A percentile compares a stretch with the other conserved stretches of the same genome.
Evolutionary conservation across 768 basidiomycete species (phyloP).

Genomic region (Suillus bovinus): DNA sequence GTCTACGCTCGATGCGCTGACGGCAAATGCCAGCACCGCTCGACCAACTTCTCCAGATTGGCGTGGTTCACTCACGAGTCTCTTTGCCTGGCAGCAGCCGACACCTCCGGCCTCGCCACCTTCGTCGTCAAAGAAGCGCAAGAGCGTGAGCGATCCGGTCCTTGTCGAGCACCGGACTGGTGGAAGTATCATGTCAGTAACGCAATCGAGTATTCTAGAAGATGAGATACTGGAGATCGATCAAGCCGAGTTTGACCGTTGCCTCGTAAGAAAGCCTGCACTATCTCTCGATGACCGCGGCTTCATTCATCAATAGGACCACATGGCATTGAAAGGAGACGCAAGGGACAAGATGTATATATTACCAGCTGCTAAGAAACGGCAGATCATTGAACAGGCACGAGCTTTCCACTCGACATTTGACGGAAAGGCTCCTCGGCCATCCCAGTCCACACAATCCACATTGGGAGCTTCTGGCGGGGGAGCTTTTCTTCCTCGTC

Average conservation of each 20-base stretch:
- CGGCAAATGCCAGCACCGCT: conserved; percentile 18
- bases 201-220: conserved; percentile 23
- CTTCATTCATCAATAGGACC: conserved; percentile 49
- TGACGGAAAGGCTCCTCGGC: conserved; percentile 31
- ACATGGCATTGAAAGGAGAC: conserved; percentile 71
- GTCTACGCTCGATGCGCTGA: conserved; percentile 27
- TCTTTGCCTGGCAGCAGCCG: conserved; percentile 64
- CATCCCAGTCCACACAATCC: conserved; percentile 39
- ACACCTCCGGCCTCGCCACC: conserved; percentile 41
- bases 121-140: conserved; percentile 42
- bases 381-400: conserved; percentile 62
- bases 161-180: conserved; percentile 50
- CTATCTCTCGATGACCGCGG: neutral
- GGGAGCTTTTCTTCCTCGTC: conserved; percentile 56
- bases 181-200: conserved; percentile 21
- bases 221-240: conserved; percentile 37
- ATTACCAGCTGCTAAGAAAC: conserved; percentile 63
- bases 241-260: conserved; percentile 56
- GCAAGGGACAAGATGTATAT: conserved; percentile 62
- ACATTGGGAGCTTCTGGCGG: conserved; percentile 65
- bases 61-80: conserved; percentile 57
- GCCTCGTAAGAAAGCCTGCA: conserved; percentile 54
- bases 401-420: conserved; percentile 39
- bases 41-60: conserved; percentile 45
- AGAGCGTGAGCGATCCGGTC: conserved; percentile 73